Evolutionary conservation across 2,329 filamentous ascomycete species (phyloP).

Genomic region (Talaromyces atroroseus): DNA sequence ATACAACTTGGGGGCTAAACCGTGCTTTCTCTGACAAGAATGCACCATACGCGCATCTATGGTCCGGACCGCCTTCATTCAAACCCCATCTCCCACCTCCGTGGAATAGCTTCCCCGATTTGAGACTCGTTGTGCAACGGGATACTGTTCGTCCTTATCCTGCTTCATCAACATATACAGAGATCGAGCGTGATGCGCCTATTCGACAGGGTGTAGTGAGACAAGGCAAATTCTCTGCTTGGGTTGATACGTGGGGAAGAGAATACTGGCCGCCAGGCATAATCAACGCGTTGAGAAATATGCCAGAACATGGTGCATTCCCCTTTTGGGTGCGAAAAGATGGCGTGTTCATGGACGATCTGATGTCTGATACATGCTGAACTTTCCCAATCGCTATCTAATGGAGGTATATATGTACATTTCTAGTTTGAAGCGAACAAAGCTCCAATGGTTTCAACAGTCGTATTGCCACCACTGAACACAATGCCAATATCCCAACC

Average conservation of each 20-base stretch:
- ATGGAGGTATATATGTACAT: not conserved
- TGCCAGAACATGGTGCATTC: conserved; percentile 26
- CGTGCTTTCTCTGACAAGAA: conserved; percentile 3
- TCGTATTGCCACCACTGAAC: conserved; percentile 61
- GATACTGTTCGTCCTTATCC: conserved; percentile 33
- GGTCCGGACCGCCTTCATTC: conserved; percentile 22
- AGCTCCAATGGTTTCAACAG: conserved; percentile 55
- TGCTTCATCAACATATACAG: conserved; percentile 25
- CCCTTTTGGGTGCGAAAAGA: conserved; percentile 23
- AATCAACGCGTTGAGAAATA: conserved; percentile 23
- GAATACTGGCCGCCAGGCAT: conserved; percentile 32
- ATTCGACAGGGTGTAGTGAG: conserved; percentile 32
- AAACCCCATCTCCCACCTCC: conserved; percentile 32
- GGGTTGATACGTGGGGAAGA: conserved; percentile 32
- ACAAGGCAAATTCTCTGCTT: conserved; percentile 30
- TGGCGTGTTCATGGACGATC: conserved; percentile 20
- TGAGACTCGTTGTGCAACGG: conserved; percentile 34
- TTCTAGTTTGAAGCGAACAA: conserved; percentile 37
- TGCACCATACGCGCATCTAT: conserved; percentile 17
- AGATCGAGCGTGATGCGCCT: conserved; percentile 30
- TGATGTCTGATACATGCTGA: conserved; percentile 8
- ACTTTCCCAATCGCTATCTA: not conserved
- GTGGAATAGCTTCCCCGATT: conserved; percentile 34
- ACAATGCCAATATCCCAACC: conserved; percentile 68
- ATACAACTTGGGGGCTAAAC: conserved; percentile 28